Conservation (phyloP, 2,329 filamentous ascomycete genomes). For the Cryphonectria japonica region DNA sequence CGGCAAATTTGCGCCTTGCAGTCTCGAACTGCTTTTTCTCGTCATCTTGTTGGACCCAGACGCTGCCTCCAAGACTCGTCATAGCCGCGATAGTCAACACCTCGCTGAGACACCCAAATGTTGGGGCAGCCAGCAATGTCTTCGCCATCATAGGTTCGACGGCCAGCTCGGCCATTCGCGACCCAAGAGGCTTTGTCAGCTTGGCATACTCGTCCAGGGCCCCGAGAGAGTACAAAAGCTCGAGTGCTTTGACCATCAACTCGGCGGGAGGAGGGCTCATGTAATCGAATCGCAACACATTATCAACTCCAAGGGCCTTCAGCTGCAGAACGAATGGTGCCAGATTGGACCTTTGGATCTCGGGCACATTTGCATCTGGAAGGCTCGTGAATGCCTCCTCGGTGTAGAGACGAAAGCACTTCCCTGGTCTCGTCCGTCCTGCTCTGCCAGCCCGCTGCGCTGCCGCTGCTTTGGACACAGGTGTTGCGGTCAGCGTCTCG, state of each 20-base stretch:
- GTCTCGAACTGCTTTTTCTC: constrained; percentile 77
- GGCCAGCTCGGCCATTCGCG: constrained; percentile 89
- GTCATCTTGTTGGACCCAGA: constrained; percentile 82
- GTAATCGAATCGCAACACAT: constrained; percentile 89
- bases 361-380: constrained; percentile 76
- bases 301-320: constrained; percentile 93
- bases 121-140: constrained; percentile 74
- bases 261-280: constrained; percentile 83
- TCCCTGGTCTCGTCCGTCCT: constrained; percentile 85
- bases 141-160: constrained; percentile 96
- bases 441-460: constrained; percentile 88
- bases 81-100: constrained; percentile 93
- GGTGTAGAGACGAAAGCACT: constrained; percentile 92
- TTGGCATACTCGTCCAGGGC: constrained; percentile 89
- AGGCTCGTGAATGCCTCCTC: constrained; percentile 71
- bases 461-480: constrained; percentile 90
- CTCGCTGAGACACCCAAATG: constrained; percentile 80
- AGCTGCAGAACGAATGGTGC: constrained; percentile 88
- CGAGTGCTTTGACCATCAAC: constrained; percentile 82
- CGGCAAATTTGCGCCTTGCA: constrained; percentile 80
- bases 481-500: constrained; percentile 80
- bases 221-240: constrained; percentile 84
- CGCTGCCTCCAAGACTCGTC: constrained; percentile 80
- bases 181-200: constrained; percentile 84
- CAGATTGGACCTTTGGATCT: constrained; percentile 90